Evolutionary conservation across 192 early-diverging fungal species (phyloP), one percentile per base, ranked within the genome.

Genomic region (Podila horticola): DNA sequence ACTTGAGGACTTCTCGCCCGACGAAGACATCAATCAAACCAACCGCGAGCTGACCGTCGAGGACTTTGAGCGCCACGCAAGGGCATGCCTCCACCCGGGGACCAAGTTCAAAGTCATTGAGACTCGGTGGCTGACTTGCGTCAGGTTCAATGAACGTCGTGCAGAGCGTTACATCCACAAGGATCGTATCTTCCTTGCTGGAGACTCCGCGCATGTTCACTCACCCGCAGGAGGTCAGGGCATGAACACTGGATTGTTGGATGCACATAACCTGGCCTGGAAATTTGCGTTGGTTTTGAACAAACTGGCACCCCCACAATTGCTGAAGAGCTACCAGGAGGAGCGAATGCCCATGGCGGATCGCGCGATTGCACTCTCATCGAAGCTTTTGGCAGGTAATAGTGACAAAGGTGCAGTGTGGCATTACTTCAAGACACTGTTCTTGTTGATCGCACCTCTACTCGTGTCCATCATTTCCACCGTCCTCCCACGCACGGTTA

Each of bases 191-290:
- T 84, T 85, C 48, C 49, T 85, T 13, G 86, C 83, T 9, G 86
- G 86, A 2, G 86, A 88, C 67, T 76, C 86, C 17, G 84, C 83
- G 2, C 85, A 88, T 74, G 69, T 74, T 26, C 82, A 72, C 28
- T 76, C 85, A 0, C 86, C 86, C 38, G 63, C 76, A 26, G 71
- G 71, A 17, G 83, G 74, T 28, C 85, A 86, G 28, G 75, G 87
- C 4, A 74, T 85, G 73, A 84, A 84, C 62, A 30, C 69, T 17
- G 87, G 87, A 20, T 36, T 86, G 5, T 75, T 73, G 65, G 87
- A 88, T 60, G 84, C 84, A 0, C 64, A 75, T 34, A 86, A 86
- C 41, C 33, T 88, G 31, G 71, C 74, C 0, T 88, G 87, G 87
- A 88, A 86, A 64, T 63, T 87, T 29, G 84, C 81, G 2, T 36